Evolutionary conservation across 768 basidiomycete species (phyloP).

Genomic region (Sporobolomyces pararoseus): DNA sequence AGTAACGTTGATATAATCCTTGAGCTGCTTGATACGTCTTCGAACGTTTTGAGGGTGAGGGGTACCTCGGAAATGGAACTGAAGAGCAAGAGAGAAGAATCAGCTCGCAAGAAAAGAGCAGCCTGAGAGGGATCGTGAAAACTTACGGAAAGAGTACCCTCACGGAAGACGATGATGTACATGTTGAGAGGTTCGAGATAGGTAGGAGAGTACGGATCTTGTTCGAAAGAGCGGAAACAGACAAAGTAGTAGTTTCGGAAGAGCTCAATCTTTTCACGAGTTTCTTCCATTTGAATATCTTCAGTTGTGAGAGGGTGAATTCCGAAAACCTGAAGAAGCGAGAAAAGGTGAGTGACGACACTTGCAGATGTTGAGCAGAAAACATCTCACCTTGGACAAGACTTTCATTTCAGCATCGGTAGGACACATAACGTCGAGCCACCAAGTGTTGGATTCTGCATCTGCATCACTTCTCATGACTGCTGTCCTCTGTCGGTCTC

Average conservation of each 20-base stretch:
- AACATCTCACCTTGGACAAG: slow-evolving; percentile 69
- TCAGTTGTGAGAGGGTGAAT: slow-evolving; percentile 98
- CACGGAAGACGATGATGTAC: slow-evolving; percentile 98
- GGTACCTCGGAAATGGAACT: slow-evolving; percentile 97
- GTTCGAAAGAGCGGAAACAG: slow-evolving; percentile 98
- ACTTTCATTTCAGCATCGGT: slow-evolving; percentile 99
- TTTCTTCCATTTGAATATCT: slow-evolving; percentile 99
- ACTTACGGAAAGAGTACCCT: slow-evolving; percentile 87
- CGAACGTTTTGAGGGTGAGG: slow-evolving; percentile 98
- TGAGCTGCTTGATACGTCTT: slow-evolving; percentile 94
- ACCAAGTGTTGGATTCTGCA: slow-evolving; percentile 75
- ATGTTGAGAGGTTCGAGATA: slow-evolving; percentile 97
- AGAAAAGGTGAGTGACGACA: background rate
- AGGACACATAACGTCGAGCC: slow-evolving; percentile 87
- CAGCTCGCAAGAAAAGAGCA: background rate
- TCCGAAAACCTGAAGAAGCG: slow-evolving; percentile 69
- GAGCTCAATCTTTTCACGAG: slow-evolving; percentile 98
- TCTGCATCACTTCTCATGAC: slow-evolving; percentile 55
- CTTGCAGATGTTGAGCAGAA: no score
- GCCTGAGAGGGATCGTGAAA: background rate
- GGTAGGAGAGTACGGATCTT: slow-evolving; percentile 94
- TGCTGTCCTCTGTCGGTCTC: slow-evolving; percentile 11
- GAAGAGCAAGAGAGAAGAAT: background rate
- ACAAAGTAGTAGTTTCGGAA: slow-evolving; percentile 98
- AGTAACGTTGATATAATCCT: slow-evolving; percentile 97